phyloP scores from a whole-genome alignment of 2,329 filamentous ascomycete genomes.

The Emergomyces africanus region DNA sequence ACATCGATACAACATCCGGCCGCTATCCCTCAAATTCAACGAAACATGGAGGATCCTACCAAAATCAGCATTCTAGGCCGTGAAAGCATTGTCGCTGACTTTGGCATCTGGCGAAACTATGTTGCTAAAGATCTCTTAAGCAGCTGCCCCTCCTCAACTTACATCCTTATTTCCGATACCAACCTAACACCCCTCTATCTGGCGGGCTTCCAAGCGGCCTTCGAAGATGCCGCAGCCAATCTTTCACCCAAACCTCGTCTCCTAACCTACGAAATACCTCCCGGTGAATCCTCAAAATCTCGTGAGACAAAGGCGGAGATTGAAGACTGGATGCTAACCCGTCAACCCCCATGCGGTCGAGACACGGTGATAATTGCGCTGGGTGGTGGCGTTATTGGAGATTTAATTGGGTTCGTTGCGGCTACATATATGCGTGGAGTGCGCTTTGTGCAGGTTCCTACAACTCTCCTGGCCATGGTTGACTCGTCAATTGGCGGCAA shows the following conservation, averaged over 20 bases:
- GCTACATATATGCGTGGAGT: constrained; percentile 98
- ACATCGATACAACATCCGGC: neutral
- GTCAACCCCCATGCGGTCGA: constrained; percentile 71
- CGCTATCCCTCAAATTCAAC: neutral
- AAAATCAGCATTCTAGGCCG: constrained; percentile 74
- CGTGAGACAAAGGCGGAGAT: constrained; percentile 89
- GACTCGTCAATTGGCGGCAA: constrained; percentile 98
- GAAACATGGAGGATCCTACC: constrained; percentile 29
- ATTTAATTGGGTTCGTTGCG: constrained; percentile 95
- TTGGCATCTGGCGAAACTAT: constrained; percentile 75
- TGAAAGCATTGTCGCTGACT: constrained; percentile 83
- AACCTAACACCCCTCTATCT: constrained; percentile 76
- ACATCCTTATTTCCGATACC: constrained; percentile 92
- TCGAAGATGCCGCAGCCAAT: constrained; percentile 39
- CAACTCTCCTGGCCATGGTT: constrained; percentile 90
- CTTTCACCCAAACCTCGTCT: constrained; percentile 49
- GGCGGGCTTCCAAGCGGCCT: constrained; percentile 57
- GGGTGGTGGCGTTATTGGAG: constrained; percentile 91
- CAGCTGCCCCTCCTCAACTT: constrained; percentile 73
- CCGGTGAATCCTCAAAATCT: constrained; percentile 88
- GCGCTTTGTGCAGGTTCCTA: constrained; percentile 91
- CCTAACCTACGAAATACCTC: constrained; percentile 73
- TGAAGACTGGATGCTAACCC: constrained; percentile 90
- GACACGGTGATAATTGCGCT: constrained; percentile 93
- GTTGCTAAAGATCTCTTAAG: constrained; percentile 68